These are phyloP conservation scores for Sporopachydermia cereana DNA, from an alignment of 1,139 yeast species.

Conservation along the genomic window DNA sequence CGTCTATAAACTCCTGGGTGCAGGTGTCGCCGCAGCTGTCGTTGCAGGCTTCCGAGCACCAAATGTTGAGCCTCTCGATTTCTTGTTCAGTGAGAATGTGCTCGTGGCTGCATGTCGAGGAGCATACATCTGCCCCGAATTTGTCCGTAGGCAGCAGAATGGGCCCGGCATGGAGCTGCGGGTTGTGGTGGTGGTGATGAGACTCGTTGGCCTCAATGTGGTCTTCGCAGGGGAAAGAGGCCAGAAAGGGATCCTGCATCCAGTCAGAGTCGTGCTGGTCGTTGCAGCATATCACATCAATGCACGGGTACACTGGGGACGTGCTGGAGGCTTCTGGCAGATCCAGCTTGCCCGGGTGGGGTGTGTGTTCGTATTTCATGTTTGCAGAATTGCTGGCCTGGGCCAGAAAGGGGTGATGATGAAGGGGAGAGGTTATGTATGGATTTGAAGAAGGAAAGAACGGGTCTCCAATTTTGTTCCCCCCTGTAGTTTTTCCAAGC, in stretches of 20 bases:
- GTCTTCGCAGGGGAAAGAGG: not conserved
- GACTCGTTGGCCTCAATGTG: not conserved
- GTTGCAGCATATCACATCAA: constrained; percentile 3
- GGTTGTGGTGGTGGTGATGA: constrained; percentile 3
- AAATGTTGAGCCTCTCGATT: constrained; percentile 1
- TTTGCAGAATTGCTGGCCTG: too few species aligned
- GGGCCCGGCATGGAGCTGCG: not conserved
- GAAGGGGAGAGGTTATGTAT: too few species aligned
- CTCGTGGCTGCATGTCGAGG: not conserved
- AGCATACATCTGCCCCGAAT: not conserved
- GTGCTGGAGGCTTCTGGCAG: too few species aligned
- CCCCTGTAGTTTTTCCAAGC: too few species aligned
- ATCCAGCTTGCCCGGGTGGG: too few species aligned
- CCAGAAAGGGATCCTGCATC: not conserved
- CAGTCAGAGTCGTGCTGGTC: not conserved
- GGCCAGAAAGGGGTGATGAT: too few species aligned
- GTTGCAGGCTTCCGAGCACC: constrained; percentile 5
- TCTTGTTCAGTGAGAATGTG: not conserved
- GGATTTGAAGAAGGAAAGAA: too few species aligned
- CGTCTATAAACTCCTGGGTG: not conserved
- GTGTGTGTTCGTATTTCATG: too few species aligned
- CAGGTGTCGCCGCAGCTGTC: constrained; percentile 1
- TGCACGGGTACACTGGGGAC: not conserved
- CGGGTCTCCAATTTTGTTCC: too few species aligned
- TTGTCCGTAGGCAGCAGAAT: not conserved